These are phyloP conservation scores for Rhizomucor miehei DNA, from an alignment of 371 early-diverging fungal genomes.

Conservation along the genomic window DNA sequence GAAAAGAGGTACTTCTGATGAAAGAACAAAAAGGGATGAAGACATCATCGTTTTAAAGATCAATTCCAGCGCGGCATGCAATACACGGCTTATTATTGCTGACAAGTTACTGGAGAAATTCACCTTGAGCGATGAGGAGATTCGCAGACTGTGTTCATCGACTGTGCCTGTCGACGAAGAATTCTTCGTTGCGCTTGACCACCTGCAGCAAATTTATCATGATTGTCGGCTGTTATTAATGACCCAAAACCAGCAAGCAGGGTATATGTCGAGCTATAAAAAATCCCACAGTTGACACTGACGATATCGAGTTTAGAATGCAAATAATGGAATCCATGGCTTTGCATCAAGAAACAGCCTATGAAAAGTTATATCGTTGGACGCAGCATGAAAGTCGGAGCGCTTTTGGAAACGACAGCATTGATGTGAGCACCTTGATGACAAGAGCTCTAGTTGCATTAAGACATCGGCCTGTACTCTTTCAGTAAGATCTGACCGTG, in stretches of 20 bases:
- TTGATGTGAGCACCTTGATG: slow-evolving; percentile 69
- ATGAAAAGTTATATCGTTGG: slow-evolving; percentile 79
- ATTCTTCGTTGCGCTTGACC: slow-evolving; percentile 75
- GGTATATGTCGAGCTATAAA: slow-evolving; percentile 34
- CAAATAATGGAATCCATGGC: slow-evolving; percentile 81
- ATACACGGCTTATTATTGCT: slow-evolving; percentile 47
- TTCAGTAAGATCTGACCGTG: slow-evolving; percentile 69
- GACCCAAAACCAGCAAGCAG: slow-evolving; percentile 74
- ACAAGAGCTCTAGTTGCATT: slow-evolving; percentile 70
- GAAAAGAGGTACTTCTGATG: slow-evolving; percentile 46
- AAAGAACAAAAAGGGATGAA: no score
- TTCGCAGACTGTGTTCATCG: slow-evolving; percentile 51
- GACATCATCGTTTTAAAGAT: no score
- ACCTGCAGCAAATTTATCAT: slow-evolving; percentile 67
- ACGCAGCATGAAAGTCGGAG: slow-evolving; percentile 67
- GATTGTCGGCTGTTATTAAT: slow-evolving; percentile 79
- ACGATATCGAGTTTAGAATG: slow-evolving; percentile 34
- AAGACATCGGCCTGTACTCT: slow-evolving; percentile 69
- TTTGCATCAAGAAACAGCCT: slow-evolving; percentile 70
- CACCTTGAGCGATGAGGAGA: slow-evolving; percentile 65
- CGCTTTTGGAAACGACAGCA: slow-evolving; percentile 65
- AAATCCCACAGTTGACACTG: not conserved
- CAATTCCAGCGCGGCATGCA: slow-evolving; percentile 42
- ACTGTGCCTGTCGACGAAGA: slow-evolving; percentile 49
- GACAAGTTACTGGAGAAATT: slow-evolving; percentile 70